Conservation (phyloP, 2,329 filamentous ascomycete species). For the Mariannaea elegans region DNA sequence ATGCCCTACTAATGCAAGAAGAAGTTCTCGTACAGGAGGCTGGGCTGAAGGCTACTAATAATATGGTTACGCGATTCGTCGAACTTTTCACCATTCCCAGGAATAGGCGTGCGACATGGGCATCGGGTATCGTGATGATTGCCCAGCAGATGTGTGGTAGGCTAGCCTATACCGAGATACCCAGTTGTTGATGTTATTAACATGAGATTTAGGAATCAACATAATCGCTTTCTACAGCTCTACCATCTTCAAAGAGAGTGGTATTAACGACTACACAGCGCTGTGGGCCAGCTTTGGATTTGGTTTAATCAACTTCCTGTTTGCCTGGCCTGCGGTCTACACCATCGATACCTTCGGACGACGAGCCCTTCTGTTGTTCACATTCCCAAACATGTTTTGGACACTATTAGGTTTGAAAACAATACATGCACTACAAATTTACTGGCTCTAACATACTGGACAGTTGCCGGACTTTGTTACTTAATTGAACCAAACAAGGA, state of each 20-base stretch:
- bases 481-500: slow-evolving; percentile 42
- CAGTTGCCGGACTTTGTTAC: slow-evolving; percentile 48
- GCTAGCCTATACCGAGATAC: background rate
- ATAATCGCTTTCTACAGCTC: slow-evolving; percentile 60
- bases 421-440: background rate
- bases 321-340: slow-evolving; percentile 69
- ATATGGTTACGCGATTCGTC: slow-evolving; percentile 58
- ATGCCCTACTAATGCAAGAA: slow-evolving; percentile 50
- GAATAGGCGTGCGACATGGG: slow-evolving; percentile 69
- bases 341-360: slow-evolving; percentile 73
- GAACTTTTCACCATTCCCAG: slow-evolving; percentile 68
- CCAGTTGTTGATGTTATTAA: background rate
- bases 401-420: slow-evolving; percentile 53
- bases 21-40: slow-evolving; percentile 36
- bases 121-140: slow-evolving; percentile 75
- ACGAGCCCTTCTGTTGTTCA: slow-evolving; percentile 66
- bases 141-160: slow-evolving; percentile 67
- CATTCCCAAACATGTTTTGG: slow-evolving; percentile 72
- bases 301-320: slow-evolving; percentile 68
- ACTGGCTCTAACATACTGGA: background rate
- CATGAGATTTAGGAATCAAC: slow-evolving; percentile 44
- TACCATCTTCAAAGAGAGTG: slow-evolving; percentile 55
- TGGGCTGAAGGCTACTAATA: slow-evolving; percentile 51
- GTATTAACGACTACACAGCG: slow-evolving; percentile 49
- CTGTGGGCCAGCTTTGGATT: slow-evolving; percentile 56